Percentiles rank a stretch among this genome's conserved stretches.
phyloP scores from a whole-genome alignment of 805 yeast species.

The Wickerhamomyces sydowiorum region DNA sequence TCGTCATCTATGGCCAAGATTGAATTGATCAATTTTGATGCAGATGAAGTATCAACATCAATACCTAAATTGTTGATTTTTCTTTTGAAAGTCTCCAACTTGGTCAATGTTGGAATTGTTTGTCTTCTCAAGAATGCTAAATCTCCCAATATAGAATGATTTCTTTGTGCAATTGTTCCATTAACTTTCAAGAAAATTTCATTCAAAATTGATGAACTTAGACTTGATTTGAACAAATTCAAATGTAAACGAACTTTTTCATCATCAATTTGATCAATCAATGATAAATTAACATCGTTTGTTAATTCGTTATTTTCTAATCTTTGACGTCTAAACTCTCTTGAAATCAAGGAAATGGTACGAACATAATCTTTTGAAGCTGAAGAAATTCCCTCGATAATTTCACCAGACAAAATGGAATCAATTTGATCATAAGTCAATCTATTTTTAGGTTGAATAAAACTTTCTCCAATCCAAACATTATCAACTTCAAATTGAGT shows the following conservation, averaged over 20 bases:
- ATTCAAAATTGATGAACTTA: constrained; percentile 52
- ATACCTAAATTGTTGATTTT: constrained; percentile 64
- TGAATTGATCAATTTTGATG: constrained; percentile 68
- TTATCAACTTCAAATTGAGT: constrained; percentile 65
- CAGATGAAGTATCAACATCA: constrained; percentile 65
- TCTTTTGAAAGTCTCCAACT: constrained; percentile 72
- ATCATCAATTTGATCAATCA: constrained; percentile 80
- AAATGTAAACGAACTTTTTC: constrained; percentile 68
- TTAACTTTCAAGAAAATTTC: constrained; percentile 82
- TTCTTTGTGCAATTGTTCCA: constrained; percentile 75
- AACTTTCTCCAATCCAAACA: constrained; percentile 70
- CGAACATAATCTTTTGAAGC: constrained; percentile 62
- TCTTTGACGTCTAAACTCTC: constrained; percentile 66
- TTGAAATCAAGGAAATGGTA: constrained; percentile 58
- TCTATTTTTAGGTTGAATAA: constrained; percentile 55
- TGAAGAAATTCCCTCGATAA: constrained; percentile 28
- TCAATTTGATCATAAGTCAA: constrained; percentile 54
- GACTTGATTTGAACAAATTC: constrained; percentile 62
- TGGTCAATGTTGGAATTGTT: constrained; percentile 73
- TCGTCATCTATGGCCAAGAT: constrained; percentile 59
- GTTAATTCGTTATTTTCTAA: constrained; percentile 43
- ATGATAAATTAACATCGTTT: constrained; percentile 45
- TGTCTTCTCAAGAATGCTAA: constrained; percentile 83
- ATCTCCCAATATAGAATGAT: constrained; percentile 73
- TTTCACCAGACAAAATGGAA: constrained; percentile 33